Evolutionary conservation across 306 rosid genomes (phyloP).

Genomic region (Pueraria montana): DNA sequence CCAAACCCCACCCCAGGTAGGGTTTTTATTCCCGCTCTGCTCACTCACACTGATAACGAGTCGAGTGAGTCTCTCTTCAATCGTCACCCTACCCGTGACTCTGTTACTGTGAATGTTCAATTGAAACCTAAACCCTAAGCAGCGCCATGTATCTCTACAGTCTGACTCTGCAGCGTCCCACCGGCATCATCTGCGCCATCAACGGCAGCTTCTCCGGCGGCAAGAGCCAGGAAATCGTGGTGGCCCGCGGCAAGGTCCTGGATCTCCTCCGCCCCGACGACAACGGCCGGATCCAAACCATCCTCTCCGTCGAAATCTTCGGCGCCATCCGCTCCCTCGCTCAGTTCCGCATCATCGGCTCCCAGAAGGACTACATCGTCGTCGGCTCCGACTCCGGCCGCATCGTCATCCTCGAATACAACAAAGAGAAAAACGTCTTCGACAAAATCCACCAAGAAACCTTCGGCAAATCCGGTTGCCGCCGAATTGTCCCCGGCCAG

Average conservation of each 20-base stretch:
- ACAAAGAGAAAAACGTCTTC: conserved; percentile 86
- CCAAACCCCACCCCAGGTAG: background rate
- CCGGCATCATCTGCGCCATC: conserved; percentile 92
- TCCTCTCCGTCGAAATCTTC: conserved; percentile 93
- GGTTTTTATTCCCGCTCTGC: conserved; percentile 11
- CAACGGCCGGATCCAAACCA: conserved; percentile 88
- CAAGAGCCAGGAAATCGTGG: conserved; percentile 87
- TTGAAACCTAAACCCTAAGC: background rate
- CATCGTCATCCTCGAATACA: conserved; percentile 88
- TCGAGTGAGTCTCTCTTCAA: background rate
- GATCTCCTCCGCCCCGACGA: conserved; percentile 98
- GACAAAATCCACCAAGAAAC: conserved; percentile 95
- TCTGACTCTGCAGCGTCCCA: conserved; percentile 92
- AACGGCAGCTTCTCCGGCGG: conserved; percentile 99
- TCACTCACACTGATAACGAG: background rate
- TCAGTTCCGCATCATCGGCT: conserved; percentile 88
- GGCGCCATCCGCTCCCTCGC: conserved; percentile 88
- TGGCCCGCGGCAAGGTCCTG: conserved; percentile 90
- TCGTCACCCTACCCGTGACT: background rate
- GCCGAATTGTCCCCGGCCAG: conserved; percentile 93
- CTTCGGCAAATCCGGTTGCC: conserved; percentile 94
- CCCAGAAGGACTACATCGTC: conserved; percentile 88
- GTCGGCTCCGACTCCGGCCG: conserved; percentile 96
- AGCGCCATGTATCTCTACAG: conserved; percentile 83
- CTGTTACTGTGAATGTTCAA: background rate